Base-by-base conservation (phyloP, 768 basidiomycete species). In the Mycena olivaceomarginata region DNA sequence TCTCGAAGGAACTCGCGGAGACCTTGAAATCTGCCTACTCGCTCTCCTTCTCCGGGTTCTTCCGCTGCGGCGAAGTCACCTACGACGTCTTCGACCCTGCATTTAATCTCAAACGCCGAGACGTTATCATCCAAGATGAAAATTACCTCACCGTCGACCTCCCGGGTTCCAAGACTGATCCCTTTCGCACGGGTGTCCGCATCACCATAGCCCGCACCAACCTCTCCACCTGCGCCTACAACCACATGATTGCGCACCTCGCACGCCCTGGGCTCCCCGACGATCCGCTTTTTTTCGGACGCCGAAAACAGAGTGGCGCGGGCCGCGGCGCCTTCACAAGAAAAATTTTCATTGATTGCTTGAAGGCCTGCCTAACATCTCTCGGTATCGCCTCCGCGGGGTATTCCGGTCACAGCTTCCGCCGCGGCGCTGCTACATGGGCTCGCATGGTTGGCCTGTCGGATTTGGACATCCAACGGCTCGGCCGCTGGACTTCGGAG, bases 91-190 rank as follows among this genome's bases (percentile, higher is more conserved):
- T 68, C 15, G 67, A 68, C 12, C 67, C 67, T n/a, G 67, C 67
- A 4, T 68, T 68, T 8, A 15, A 56, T 39, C n/a, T 68, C 2
- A 68, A 68, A 68, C 67, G 53, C 67, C 67, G 67, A 57, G 67
- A 68, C 53, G 67, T 68, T 41, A 56, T 68, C 11, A 68, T 68
- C 4, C 67, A 68, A 8, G 22, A 25, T 43, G 13, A 16, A 1
- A 57, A 62, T 3, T 62, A 70, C 31, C 69, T 70, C 57, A 70
- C 69, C 0, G 57, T 70, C 15, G 57, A 70, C 69, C 69, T 70
- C 11, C 69, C 69, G 6, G 68, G 40, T n/a, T 70, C 68, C 39
- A 70, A 70, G 45, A 70, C 68, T n/a, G 68, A 70, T n/a, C 43
- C 69, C 41, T 46, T 60, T 62, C 69, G 59, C 15, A 31, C 31